Evolutionary conservation across 2,329 filamentous ascomycete genomes (phyloP).

Genomic region (Penicillium olsonii): DNA sequence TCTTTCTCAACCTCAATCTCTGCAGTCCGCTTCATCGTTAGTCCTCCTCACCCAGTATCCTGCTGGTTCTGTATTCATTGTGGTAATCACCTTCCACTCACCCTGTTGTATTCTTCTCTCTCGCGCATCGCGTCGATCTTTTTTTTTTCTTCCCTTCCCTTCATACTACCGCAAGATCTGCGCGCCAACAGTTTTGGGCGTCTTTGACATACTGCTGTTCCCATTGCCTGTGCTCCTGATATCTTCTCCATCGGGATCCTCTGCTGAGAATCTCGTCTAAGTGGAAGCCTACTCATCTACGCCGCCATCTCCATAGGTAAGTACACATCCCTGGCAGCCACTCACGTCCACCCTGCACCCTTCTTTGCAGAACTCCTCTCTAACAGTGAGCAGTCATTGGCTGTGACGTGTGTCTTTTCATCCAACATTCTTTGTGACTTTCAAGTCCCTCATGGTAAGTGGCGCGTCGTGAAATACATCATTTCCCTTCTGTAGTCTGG

Average conservation of each 20-base stretch:
- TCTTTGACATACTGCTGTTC: slow-evolving; percentile 2
- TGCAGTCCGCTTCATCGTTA: slow-evolving; percentile 9
- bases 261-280: slow-evolving; percentile 12
- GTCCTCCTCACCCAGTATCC: slow-evolving; percentile 4
- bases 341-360: slow-evolving; percentile 21
- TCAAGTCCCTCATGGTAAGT: slow-evolving; percentile 21
- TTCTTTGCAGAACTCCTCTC: slow-evolving; percentile 9
- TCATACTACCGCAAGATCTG: slow-evolving; percentile 15
- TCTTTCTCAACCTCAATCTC: slow-evolving; percentile 24
- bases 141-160: slow-evolving; percentile 14
- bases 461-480: slow-evolving; percentile 5
- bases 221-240: slow-evolving; percentile 1
- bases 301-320: slow-evolving; percentile 20
- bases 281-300: slow-evolving; percentile 12
- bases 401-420: not conserved
- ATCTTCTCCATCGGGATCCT: not conserved
- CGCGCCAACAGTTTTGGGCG: slow-evolving; percentile 10
- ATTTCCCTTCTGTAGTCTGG: slow-evolving; percentile 12
- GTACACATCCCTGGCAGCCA: slow-evolving; percentile 37
- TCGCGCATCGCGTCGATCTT: slow-evolving; percentile 14
- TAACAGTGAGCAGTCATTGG: slow-evolving; percentile 9
- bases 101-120: slow-evolving; percentile 11
- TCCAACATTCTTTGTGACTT: slow-evolving; percentile 1
- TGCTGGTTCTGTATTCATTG: slow-evolving; percentile 5
- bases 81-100: not conserved